A percentile compares a stretch with the other conserved stretches of the same genome.
These are phyloP conservation scores for Ceratocystis huliohia DNA, from an alignment of 2,329 filamentous ascomycete species.

Conservation along the genomic window DNA sequence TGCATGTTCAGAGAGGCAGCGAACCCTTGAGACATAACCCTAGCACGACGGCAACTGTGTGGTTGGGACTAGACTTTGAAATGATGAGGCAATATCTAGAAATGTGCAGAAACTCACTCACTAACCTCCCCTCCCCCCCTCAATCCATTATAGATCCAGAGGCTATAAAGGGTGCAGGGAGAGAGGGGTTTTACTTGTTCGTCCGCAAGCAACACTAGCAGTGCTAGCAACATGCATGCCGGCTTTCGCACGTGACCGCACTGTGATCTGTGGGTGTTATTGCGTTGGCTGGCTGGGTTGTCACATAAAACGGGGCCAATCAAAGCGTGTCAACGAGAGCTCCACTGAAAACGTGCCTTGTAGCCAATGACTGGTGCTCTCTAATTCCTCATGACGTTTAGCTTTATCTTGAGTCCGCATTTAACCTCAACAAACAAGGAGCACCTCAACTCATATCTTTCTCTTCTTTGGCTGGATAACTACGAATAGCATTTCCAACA, in stretches of 20 bases:
- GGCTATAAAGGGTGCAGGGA: not conserved
- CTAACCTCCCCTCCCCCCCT: no score
- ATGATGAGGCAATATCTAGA: not conserved
- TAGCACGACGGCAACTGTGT: no score
- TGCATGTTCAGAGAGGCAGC: no score
- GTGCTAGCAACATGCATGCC: not conserved
- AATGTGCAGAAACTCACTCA: no score
- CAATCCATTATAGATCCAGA: no score
- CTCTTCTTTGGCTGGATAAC: not conserved
- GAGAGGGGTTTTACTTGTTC: not conserved
- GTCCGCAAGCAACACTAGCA: not conserved
- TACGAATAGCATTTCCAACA: not conserved
- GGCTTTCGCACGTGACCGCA: not conserved
- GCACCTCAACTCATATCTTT: not conserved
- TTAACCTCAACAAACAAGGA: not conserved
- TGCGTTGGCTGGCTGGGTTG: not conserved
- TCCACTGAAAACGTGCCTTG: not conserved
- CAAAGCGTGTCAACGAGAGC: not conserved
- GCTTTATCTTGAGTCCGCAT: not conserved
- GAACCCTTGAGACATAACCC: no score
- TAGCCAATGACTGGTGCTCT: not conserved
- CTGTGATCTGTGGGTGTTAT: not conserved
- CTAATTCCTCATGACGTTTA: conserved; percentile 3
- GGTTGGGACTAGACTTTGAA: not conserved
- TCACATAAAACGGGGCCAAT: conserved; percentile 1